A percentile compares a stretch with the other conserved stretches of the same genome.
phyloP scores from a whole-genome alignment of 2,329 filamentous ascomycete species.

The Hypoxylon sp. region DNA sequence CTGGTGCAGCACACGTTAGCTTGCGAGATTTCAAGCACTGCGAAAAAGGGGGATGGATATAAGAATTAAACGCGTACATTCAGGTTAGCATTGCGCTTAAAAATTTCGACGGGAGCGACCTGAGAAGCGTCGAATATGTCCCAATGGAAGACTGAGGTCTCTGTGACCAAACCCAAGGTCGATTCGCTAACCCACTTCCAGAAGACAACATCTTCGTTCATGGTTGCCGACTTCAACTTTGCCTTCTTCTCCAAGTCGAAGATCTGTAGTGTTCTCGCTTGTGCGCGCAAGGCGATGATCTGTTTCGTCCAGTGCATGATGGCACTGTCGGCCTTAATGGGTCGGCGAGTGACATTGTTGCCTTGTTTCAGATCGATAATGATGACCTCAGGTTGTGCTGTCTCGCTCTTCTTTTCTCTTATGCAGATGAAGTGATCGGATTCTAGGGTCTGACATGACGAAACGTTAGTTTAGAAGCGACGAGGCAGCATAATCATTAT shows the following conservation, averaged over 20 bases:
- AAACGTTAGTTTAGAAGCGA: slow-evolving; percentile 44
- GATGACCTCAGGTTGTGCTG: slow-evolving; percentile 90
- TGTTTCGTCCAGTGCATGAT: slow-evolving; percentile 99
- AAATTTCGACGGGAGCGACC: slow-evolving; percentile 86
- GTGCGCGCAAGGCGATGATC: slow-evolving; percentile 96
- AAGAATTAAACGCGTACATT: slow-evolving; percentile 71
- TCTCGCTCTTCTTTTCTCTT: slow-evolving; percentile 90
- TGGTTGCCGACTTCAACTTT: slow-evolving; percentile 96
- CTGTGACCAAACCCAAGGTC: slow-evolving; percentile 90
- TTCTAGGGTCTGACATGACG: slow-evolving; percentile 84
- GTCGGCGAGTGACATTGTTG: slow-evolving; percentile 93
- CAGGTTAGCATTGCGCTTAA: slow-evolving; percentile 93
- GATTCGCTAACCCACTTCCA: slow-evolving; percentile 99
- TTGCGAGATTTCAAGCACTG: slow-evolving; percentile 6
- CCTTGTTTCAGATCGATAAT: slow-evolving; percentile 98
- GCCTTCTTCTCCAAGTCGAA: slow-evolving; percentile 94
- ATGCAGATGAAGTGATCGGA: slow-evolving; percentile 97
- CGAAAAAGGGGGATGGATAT: not conserved
- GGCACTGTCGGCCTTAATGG: slow-evolving; percentile 99
- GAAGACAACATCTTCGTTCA: slow-evolving; percentile 98
- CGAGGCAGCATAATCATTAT: slow-evolving; percentile 29
- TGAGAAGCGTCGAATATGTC: slow-evolving; percentile 91
- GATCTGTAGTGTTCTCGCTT: slow-evolving; percentile 94
- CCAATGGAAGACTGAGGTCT: slow-evolving; percentile 95
- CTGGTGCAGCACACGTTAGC: slow-evolving; percentile 62